Evolutionary conservation across 2,329 filamentous ascomycete genomes (phyloP).

Genomic region (Arthrobotrys megalospora): DNA sequence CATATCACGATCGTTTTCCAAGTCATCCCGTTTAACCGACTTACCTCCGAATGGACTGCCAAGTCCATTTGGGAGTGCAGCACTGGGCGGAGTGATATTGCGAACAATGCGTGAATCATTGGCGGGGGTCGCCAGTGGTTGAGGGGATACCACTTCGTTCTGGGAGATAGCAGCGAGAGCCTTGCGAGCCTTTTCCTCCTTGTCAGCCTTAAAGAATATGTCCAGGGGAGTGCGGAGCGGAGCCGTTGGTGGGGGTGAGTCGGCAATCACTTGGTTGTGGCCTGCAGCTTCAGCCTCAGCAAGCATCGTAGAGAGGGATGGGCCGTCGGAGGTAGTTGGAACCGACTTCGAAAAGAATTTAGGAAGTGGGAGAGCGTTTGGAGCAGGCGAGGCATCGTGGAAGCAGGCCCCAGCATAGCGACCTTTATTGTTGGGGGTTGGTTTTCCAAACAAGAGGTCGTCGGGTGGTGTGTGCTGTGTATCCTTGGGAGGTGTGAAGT

Average conservation of each 20-base stretch:
- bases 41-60: conserved; percentile 54
- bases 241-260: conserved; percentile 62
- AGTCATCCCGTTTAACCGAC: conserved; percentile 33
- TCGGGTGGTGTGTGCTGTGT: conserved; percentile 45
- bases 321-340: conserved; percentile 74
- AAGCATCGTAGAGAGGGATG: conserved; percentile 68
- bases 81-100: conserved; percentile 56
- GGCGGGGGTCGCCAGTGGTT: conserved; percentile 59
- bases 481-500: conserved; percentile 50
- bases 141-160: conserved; percentile 61
- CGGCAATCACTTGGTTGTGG: conserved; percentile 66
- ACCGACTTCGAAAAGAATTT: conserved; percentile 86
- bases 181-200: conserved; percentile 78
- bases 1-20: conserved; percentile 48
- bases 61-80: conserved; percentile 43
- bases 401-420: conserved; percentile 92
- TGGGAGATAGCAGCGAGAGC: conserved; percentile 40
- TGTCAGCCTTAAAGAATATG: conserved; percentile 89
- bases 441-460: conserved; percentile 49
- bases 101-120: conserved; percentile 49
- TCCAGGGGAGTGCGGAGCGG: conserved; percentile 76
- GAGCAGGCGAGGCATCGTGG: conserved; percentile 87
- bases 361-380: conserved; percentile 89
- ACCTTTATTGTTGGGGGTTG: conserved; percentile 70
- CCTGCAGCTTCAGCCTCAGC: conserved; percentile 69